These are phyloP conservation scores for Entrophospora sp. DNA, from an alignment of 192 early-diverging fungal species.

Conservation along the genomic window DNA sequence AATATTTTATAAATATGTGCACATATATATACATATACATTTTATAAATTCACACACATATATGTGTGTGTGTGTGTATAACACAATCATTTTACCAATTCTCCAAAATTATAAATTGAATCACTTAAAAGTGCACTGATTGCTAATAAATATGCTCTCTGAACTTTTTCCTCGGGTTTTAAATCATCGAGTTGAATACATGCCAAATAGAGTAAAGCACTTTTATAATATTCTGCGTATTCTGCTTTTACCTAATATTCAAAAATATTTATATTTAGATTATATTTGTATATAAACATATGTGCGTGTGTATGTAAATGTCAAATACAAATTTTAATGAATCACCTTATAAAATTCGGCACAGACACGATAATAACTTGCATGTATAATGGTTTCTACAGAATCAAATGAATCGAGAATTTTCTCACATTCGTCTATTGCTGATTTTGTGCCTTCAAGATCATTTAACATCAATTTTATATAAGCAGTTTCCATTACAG, in stretches of 20 bases:
- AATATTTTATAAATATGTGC: too few species aligned
- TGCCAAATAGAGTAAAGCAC: slow-evolving; percentile 86
- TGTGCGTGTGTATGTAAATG: too few species aligned
- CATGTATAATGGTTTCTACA: slow-evolving; percentile 83
- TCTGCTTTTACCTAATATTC: slow-evolving; percentile 66
- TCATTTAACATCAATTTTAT: slow-evolving; percentile 72
- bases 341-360: slow-evolving; percentile 93
- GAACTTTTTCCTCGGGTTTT: slow-evolving; percentile 61
- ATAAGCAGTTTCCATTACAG: slow-evolving; percentile 79
- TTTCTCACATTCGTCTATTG: slow-evolving; percentile 82
- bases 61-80: not conserved
- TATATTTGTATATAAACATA: too few species aligned
- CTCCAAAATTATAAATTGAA: slow-evolving; percentile 98
- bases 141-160: slow-evolving; percentile 85
- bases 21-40: too few species aligned
- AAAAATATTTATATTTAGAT: not conserved
- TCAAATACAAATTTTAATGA: not conserved
- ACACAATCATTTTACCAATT: slow-evolving; percentile 73
- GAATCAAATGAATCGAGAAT: slow-evolving; percentile 63
- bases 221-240: slow-evolving; percentile 93
- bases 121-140: slow-evolving; percentile 90
- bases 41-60: too few species aligned
- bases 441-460: slow-evolving; percentile 71
- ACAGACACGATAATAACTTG: slow-evolving; percentile 88
- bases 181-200: slow-evolving; percentile 84